These are phyloP conservation scores for Carallia brachiata DNA, from an alignment of 345 rosid species.

Conservation along the genomic window DNA sequence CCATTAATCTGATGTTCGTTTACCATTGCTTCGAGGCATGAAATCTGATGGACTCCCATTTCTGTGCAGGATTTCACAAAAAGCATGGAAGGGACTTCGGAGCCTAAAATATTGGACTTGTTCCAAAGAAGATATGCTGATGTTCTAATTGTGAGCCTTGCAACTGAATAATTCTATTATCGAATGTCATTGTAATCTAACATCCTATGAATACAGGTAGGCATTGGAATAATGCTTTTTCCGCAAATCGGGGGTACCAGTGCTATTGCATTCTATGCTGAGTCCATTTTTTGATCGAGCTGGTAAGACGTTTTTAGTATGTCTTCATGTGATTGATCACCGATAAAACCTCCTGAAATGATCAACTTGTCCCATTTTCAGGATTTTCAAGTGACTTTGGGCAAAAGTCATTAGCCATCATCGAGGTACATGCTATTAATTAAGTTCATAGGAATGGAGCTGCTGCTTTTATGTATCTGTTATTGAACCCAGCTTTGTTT, in stretches of 20 bases:
- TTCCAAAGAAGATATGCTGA: conserved; percentile 51
- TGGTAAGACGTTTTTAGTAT: conserved; percentile 22
- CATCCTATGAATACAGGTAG: conserved; percentile 31
- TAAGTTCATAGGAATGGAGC: background rate
- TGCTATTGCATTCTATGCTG: conserved; percentile 44
- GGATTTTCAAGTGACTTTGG: conserved; percentile 31
- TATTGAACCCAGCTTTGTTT: background rate
- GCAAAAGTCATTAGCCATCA: conserved; percentile 16
- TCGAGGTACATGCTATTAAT: conserved; percentile 13
- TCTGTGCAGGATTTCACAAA: conserved; percentile 39
- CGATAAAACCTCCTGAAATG: background rate
- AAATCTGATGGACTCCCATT: background rate
- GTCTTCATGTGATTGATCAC: background rate
- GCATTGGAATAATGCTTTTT: conserved; percentile 47
- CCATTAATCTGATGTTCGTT: too few species aligned
- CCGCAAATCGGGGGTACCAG: conserved; percentile 44
- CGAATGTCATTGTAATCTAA: background rate
- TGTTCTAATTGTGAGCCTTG: conserved; percentile 45
- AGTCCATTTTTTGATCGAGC: conserved; percentile 45
- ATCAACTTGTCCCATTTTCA: background rate
- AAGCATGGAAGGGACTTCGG: conserved; percentile 27
- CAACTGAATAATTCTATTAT: background rate
- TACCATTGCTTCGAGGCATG: too few species aligned
- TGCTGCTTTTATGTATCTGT: background rate
- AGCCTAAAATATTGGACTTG: conserved; percentile 39